Evolutionary conservation across 352 stramenopile genomes (phyloP).

Genomic region (Aphanomyces astaci): DNA sequence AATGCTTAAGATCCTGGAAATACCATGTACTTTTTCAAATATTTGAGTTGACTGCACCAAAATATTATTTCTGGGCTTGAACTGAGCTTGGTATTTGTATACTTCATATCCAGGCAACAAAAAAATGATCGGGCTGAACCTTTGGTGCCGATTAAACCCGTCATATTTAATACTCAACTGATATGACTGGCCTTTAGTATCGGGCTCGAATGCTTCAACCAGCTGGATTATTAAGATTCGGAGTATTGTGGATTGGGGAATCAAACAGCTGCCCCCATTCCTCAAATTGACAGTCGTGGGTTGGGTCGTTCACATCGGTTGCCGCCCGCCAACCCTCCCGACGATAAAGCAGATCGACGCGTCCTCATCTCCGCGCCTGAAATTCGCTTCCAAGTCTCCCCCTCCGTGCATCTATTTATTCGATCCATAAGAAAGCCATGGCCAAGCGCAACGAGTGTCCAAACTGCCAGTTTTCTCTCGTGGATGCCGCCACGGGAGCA

Average conservation of each 20-base stretch:
- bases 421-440: background rate
- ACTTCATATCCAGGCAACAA: background rate
- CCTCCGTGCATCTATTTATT: background rate
- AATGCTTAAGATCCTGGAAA: background rate
- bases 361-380: background rate
- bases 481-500: slow-evolving; percentile 29
- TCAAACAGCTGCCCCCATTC: slow-evolving; percentile 24
- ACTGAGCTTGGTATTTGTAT: background rate
- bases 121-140: background rate
- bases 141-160: background rate
- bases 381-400: background rate
- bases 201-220: background rate
- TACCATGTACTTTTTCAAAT: slow-evolving; percentile 17
- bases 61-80: background rate
- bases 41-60: background rate
- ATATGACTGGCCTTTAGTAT: background rate
- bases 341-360: background rate
- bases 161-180: background rate
- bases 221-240: slow-evolving; percentile 17
- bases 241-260: slow-evolving; percentile 10
- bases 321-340: background rate
- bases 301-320: background rate
- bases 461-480: slow-evolving; percentile 19
- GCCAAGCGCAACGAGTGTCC: slow-evolving; percentile 19
- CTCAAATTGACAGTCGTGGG: slow-evolving; percentile 12